Base-by-base conservation (phyloP, 2,329 filamentous ascomycete species). In the Colletotrichum falcatum region DNA sequence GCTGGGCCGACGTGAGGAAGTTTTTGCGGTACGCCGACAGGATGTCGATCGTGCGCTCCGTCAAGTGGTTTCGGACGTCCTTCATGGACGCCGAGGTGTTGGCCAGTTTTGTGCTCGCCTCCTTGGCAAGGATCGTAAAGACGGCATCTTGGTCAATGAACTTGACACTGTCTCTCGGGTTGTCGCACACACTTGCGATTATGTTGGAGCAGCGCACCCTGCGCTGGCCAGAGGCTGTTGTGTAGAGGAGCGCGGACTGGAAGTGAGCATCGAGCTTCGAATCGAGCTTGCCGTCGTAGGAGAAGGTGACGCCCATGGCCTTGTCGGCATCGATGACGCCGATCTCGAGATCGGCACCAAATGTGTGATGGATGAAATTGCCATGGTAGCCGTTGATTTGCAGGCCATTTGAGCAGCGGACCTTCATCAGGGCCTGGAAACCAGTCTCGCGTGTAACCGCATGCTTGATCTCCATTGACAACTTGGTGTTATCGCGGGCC, bases 241-340 rank as follows among this genome's bases (percentile, higher is more conserved):
- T 99, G 82, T 99, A 99, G 2, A 99, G 88, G 3, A 99, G 84
- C 2, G 96, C 96, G 28, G 93, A 94, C 80, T 99, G 96, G 87
- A 99, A 99, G 82, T 99, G 96, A 9, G 95, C 95, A 80, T 99
- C 96, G 28, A 98, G 87, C 81, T 98, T 98, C 5, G 94, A 86
- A 81, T 99, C 96, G n/a, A 99, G 89, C 82, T 98, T 98, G 71
- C 96, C 96, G 78, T 99, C 96, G 80, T 99, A 97, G 76, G 89
- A 93, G 80, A 99, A 99, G 59, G 94, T 91, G 14, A 98, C 93
- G 3, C 91, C 93, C 74, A 99, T 88, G 12, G 95, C 94, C 83
- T 98, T 98, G 82, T 99, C 96, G 26, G 94, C 91, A 79, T 98
- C 96, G 61, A 98, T 90, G 61, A 93, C 89, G 35, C 96, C 96